Base-by-base conservation (phyloP, 2,329 filamentous ascomycete genomes). In the Phaeosphaeriaceae sp. region DNA sequence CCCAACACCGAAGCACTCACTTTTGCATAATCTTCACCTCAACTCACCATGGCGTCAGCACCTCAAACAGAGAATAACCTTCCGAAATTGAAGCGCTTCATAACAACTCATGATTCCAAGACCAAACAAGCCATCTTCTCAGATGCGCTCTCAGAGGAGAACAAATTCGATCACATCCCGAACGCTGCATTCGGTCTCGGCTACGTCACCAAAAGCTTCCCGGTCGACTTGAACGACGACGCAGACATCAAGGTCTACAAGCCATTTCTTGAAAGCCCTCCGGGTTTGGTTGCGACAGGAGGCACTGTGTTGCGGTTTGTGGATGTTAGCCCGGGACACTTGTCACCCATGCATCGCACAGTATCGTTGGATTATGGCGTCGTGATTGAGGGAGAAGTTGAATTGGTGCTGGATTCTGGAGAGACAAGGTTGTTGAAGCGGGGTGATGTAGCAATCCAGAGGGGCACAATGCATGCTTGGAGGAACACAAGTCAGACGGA, bases 171-270 rank as follows among this genome's bases (percentile, higher is more conserved):
- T 45, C 54, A 13, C 7, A 66, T 75, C 3, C 70, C 70, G 13
- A 54, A 47, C 22, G 71, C 69, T 7, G 72, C 69, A 20, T 85
- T 85, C 64, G 75, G 74, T 19, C 78, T 84, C 3, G 77, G 75
- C 42, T 86, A 86, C 66, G 78, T 81, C 6, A 83, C 84, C 2
- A 76, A 80, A 31, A 67, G 74, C 40, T 80, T 79, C 56, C 84
- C 84, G 0, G 77, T 80, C 15, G 64, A 81, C 40, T 70, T 86
- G 40, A 77, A 77, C 68, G 60, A 71, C 10, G 77, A 82, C 50
- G 67, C 75, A 51, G 84, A 87, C 66, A 66, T 86, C 5, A 56
- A 64, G 10, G 69, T 72, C 9, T 85, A 86, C 73, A 71, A 78
- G 46, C 63, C 68, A 36, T 80, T 80, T 60, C 74, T 85, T 11